These are phyloP conservation scores for Populus alba DNA, from an alignment of 345 rosid genomes.

Conservation along the genomic window DNA sequence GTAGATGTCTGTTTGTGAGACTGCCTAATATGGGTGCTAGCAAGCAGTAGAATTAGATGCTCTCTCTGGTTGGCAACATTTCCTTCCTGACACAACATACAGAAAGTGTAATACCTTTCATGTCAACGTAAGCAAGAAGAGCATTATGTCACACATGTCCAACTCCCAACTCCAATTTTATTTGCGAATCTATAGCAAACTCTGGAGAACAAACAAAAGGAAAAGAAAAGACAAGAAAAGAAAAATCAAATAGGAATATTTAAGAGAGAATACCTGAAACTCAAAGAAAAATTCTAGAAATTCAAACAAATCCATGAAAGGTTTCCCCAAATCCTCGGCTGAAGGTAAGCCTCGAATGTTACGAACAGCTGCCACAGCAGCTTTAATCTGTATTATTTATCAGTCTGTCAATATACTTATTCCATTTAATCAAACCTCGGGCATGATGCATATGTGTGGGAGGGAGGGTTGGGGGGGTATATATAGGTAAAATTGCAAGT, in stretches of 20 bases:
- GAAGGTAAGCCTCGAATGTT: slow-evolving; percentile 62
- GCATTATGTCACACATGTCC: neutral
- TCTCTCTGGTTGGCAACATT: slow-evolving; percentile 92
- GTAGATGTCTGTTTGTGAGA: slow-evolving; percentile 48
- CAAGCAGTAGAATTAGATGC: slow-evolving; percentile 83
- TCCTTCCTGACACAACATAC: slow-evolving; percentile 51
- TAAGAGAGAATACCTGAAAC: slow-evolving; percentile 62
- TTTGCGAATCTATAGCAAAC: neutral
- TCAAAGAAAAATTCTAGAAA: slow-evolving; percentile 78
- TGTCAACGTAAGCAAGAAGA: neutral
- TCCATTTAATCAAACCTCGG: neutral
- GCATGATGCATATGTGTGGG: slow-evolving; percentile 1
- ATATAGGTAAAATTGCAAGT: neutral
- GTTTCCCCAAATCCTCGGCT: slow-evolving; percentile 47
- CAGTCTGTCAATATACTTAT: slow-evolving; percentile 20
- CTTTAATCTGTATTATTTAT: slow-evolving; percentile 63
- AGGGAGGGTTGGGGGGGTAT: neutral
- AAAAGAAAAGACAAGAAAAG: neutral
- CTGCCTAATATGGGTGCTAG: slow-evolving; percentile 59
- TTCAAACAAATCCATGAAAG: slow-evolving; percentile 66
- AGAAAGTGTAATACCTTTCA: slow-evolving; percentile 12
- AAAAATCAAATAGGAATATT: neutral
- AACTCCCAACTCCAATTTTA: neutral
- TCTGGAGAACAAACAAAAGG: neutral
- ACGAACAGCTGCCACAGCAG: slow-evolving; percentile 66